Percentiles rank a stretch among this genome's conserved stretches.
phyloP scores from a whole-genome alignment of 768 basidiomycete genomes.

The Tylopilus intermedius region DNA sequence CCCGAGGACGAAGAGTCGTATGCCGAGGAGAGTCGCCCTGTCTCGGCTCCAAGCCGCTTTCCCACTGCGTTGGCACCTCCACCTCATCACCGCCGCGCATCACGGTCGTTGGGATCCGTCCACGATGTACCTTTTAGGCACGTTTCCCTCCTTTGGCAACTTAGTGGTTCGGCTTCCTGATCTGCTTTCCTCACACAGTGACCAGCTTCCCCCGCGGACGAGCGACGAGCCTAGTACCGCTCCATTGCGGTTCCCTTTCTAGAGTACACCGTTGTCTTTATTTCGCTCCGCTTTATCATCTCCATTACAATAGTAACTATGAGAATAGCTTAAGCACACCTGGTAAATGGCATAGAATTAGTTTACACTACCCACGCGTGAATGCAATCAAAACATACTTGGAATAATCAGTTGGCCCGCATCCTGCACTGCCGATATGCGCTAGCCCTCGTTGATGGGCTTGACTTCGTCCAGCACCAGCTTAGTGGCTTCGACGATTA shows the following conservation, averaged over 20 bases:
- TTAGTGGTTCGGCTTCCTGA: neutral
- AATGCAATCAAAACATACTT: conserved; percentile 11
- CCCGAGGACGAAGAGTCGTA: conserved; percentile 25
- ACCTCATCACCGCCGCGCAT: conserved; percentile 25
- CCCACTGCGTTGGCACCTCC: conserved; percentile 25
- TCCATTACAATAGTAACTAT: conserved; percentile 6
- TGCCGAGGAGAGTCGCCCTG: conserved; percentile 18
- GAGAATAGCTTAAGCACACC: conserved; percentile 16
- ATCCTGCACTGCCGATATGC: neutral
- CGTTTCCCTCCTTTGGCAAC: neutral
- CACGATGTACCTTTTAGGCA: conserved; percentile 15
- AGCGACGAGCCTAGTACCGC: conserved; percentile 5
- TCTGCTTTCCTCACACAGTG: conserved; percentile 6
- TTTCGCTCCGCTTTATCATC: neutral
- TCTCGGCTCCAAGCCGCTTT: conserved; percentile 8
- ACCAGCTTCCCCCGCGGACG: conserved; percentile 16
- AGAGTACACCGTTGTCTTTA: conserved; percentile 10
- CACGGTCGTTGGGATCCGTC: conserved; percentile 12
- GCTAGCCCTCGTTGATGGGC: conserved; percentile 10
- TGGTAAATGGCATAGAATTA: conserved; percentile 14
- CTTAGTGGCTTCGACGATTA: conserved; percentile 83
- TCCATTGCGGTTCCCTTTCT: conserved; percentile 29
- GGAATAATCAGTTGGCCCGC: neutral
- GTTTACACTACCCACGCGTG: conserved; percentile 5
- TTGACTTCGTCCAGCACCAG: conserved; percentile 57